phyloP scores from a whole-genome alignment of 805 yeast genomes.

The Wickerhamomyces sydowiorum region DNA sequence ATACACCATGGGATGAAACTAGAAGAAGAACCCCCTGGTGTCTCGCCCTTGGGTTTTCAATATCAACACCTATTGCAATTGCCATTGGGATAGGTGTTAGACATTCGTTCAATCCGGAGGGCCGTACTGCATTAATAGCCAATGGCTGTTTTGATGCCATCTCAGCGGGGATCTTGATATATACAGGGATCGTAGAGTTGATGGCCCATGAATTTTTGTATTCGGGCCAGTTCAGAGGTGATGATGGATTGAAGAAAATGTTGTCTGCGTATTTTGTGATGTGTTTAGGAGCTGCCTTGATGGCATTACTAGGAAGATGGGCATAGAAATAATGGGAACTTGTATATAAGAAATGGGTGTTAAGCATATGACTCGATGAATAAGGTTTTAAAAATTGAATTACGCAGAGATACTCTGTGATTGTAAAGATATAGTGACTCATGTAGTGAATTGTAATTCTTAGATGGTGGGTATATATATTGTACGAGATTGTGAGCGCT shows the following conservation, averaged over 20 bases:
- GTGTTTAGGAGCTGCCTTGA: slow-evolving; percentile 64
- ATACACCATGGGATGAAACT: slow-evolving; percentile 29
- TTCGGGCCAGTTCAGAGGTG: slow-evolving; percentile 57
- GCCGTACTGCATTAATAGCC: slow-evolving; percentile 53
- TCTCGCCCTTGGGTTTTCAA: slow-evolving; percentile 39
- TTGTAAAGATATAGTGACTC: no score
- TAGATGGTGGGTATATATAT: no score
- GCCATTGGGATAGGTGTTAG: slow-evolving; percentile 78
- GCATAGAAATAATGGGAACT: slow-evolving; percentile 30
- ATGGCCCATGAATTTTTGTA: slow-evolving; percentile 72
- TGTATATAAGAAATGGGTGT: no score
- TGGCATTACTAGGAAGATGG: slow-evolving; percentile 77
- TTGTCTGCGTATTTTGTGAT: slow-evolving; percentile 44
- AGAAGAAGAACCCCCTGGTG: slow-evolving; percentile 51
- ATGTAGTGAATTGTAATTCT: no score
- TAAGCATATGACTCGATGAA: no score
- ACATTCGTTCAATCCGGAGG: slow-evolving; percentile 50
- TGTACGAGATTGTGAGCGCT: no score
- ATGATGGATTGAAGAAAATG: slow-evolving; percentile 45
- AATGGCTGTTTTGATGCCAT: slow-evolving; percentile 72
- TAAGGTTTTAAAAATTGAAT: background rate
- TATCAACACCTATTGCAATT: slow-evolving; percentile 69
- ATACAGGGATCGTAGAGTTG: slow-evolving; percentile 72
- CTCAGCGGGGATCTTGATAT: slow-evolving; percentile 72
- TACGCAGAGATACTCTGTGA: no score